phyloP scores from a whole-genome alignment of 1,284 basidiomycete genomes.

The Tetrapyrgos nigripes region DNA sequence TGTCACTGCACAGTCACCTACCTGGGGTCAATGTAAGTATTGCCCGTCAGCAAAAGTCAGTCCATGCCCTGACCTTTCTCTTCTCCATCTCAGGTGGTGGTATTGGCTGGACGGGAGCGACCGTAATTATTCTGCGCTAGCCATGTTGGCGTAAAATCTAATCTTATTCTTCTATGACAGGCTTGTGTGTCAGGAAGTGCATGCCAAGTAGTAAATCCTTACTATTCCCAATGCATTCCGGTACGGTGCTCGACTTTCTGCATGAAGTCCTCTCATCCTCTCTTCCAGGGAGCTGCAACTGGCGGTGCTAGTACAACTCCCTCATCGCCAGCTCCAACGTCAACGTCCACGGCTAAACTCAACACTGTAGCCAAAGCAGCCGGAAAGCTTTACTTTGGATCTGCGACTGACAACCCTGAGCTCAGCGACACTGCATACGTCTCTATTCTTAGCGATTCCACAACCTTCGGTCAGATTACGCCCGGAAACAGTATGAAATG shows the following conservation, averaged over 20 bases:
- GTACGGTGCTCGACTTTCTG: constrained; percentile 6
- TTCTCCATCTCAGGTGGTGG: constrained; percentile 32
- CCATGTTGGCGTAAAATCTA: not conserved
- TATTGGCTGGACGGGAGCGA: constrained; percentile 32
- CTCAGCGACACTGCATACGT: constrained; percentile 53
- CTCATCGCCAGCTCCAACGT: not conserved
- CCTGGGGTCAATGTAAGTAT: constrained; percentile 41
- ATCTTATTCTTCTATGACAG: constrained; percentile 15
- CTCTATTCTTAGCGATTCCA: constrained; percentile 44
- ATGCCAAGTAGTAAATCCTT: constrained; percentile 35
- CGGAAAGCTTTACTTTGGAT: constrained; percentile 64
- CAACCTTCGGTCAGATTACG: constrained; percentile 57
- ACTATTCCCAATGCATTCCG: constrained; percentile 41
- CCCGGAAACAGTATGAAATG: constrained; percentile 65
- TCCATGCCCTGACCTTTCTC: not conserved
- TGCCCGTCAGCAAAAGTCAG: not conserved
- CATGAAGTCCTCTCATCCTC: not conserved
- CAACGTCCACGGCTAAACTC: constrained; percentile 3
- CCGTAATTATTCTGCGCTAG: constrained; percentile 20
- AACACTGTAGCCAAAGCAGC: constrained; percentile 50
- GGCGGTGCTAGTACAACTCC: not conserved
- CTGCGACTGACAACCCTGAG: constrained; percentile 65
- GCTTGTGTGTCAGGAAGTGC: constrained; percentile 36
- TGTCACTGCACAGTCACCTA: constrained; percentile 35
- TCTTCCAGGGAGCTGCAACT: not conserved